Evolutionary conservation across 1,139 yeast genomes (phyloP), one percentile per base, ranked within the genome.

Genomic region (Yamadazyma conglobata): DNA sequence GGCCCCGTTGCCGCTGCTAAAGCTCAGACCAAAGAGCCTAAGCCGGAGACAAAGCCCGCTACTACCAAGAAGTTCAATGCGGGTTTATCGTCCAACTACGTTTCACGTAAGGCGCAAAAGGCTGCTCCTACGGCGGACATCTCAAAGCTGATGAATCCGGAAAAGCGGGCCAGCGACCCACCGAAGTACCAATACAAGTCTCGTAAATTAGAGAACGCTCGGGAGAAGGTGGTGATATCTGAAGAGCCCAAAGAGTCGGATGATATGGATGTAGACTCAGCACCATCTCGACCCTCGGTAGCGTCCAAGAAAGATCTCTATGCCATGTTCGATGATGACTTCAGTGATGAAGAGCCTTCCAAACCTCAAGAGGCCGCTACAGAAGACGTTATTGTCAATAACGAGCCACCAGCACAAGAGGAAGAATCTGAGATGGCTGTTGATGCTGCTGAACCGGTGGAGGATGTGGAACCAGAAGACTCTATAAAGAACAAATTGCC

Each of bases 171-270:
- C 34, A n/a, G 10, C 32, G 30, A 32, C 8, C 43, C 44, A 15
- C 46, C 47, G 2, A 32, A 40, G 6, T 64, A 58, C 40, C 60
- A 58, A 31, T 66, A 67, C 40, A 63, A 64, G 40, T 65, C 72
- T 2, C 47, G 73, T 15, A 67, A 67, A 33, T 22, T 44, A 11
- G 64, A 60, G 24, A 46, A 42, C 21, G 51, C 49, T 21, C 19
- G 25, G 30, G 70, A 66, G 30, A 48, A 67, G 25, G 67, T 65
- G 12, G 58, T 65, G 2, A 47, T 59, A 7, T 58, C 70, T 1
- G 43, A 40, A 10, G 47, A 38, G 7, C 47, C 25, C 5, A 21
- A 31, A 10, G 20, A 5, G 22, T 13, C 28, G 14, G 24, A 22
- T 18, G 21, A 19, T 16, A 8, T 27, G 24, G 25, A 27, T n/a